These are phyloP conservation scores for Candida orba DNA, from an alignment of 805 yeast species.

Conservation along the genomic window DNA sequence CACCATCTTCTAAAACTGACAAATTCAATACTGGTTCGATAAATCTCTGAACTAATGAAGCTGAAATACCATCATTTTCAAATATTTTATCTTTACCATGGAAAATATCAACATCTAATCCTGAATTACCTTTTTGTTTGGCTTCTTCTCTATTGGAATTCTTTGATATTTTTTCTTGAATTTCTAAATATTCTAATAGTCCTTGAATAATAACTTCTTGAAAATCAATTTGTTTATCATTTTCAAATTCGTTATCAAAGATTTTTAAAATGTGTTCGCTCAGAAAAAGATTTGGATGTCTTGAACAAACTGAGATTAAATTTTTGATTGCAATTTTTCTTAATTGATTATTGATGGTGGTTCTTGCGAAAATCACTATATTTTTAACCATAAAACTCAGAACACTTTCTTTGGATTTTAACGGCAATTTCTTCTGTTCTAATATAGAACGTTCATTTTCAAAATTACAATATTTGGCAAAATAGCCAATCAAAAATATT, in stretches of 20 bases:
- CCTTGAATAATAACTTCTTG: constrained; percentile 50
- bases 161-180: constrained; percentile 44
- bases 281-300: constrained; percentile 61
- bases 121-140: constrained; percentile 20
- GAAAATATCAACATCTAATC: constrained; percentile 40
- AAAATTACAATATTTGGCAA: constrained; percentile 65
- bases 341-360: constrained; percentile 26
- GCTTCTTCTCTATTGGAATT: constrained; percentile 34
- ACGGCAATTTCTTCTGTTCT: constrained; percentile 29
- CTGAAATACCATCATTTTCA: constrained; percentile 63
- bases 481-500: constrained; percentile 56
- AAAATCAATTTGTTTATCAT: constrained; percentile 29
- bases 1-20: constrained; percentile 40
- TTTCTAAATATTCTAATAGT: constrained; percentile 46
- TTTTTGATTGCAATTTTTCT: constrained; percentile 50
- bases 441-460: constrained; percentile 38
- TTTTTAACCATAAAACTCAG: constrained; percentile 52
- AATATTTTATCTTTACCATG: constrained; percentile 46
- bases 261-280: constrained; percentile 45
- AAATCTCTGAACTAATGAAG: constrained; percentile 64
- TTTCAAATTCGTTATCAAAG: constrained; percentile 42
- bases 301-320: constrained; percentile 49
- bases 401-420: constrained; percentile 47
- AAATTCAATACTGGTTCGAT: constrained; percentile 39
- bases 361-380: constrained; percentile 46